These are phyloP conservation scores for Chaetomium olivaceum DNA, from an alignment of 2,329 filamentous ascomycete genomes.

Conservation along the genomic window DNA sequence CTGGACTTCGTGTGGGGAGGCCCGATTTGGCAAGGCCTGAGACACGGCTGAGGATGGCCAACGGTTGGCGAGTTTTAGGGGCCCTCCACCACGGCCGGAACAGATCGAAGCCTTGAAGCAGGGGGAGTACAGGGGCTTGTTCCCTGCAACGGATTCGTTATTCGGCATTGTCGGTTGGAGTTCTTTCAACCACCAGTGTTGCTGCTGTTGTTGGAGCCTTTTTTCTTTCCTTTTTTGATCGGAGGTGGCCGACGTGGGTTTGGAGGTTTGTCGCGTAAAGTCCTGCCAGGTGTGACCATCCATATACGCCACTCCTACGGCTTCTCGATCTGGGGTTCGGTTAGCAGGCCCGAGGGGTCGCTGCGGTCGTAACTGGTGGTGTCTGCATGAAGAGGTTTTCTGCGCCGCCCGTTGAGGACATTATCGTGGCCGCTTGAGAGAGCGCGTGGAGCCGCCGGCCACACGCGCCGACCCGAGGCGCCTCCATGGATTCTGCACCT, in stretches of 20 bases:
- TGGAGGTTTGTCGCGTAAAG: neutral
- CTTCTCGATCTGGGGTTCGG: neutral
- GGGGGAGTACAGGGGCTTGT: constrained; percentile 26
- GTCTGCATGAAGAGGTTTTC: constrained; percentile 6
- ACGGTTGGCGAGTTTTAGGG: constrained; percentile 58
- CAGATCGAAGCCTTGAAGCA: constrained; percentile 36
- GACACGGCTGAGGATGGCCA: constrained; percentile 52
- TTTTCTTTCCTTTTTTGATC: neutral
- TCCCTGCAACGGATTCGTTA: constrained; percentile 18
- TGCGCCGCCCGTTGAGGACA: neutral
- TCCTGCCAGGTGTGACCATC: neutral
- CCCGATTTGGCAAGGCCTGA: constrained; percentile 43
- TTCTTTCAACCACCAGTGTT: neutral
- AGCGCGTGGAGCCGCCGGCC: constrained; percentile 26
- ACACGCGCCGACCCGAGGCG: constrained; percentile 13
- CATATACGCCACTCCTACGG: neutral
- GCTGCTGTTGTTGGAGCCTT: too few species aligned
- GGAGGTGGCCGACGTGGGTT: neutral
- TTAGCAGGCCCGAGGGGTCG: neutral
- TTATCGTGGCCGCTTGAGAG: neutral
- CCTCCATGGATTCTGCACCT: neutral
- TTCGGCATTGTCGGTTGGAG: constrained; percentile 24
- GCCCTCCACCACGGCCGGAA: constrained; percentile 36
- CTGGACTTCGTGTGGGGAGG: constrained; percentile 26
- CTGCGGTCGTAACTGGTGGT: neutral